These are phyloP conservation scores for Diutina mesorugosa DNA, from an alignment of 1,139 yeast species.

Conservation along the genomic window DNA sequence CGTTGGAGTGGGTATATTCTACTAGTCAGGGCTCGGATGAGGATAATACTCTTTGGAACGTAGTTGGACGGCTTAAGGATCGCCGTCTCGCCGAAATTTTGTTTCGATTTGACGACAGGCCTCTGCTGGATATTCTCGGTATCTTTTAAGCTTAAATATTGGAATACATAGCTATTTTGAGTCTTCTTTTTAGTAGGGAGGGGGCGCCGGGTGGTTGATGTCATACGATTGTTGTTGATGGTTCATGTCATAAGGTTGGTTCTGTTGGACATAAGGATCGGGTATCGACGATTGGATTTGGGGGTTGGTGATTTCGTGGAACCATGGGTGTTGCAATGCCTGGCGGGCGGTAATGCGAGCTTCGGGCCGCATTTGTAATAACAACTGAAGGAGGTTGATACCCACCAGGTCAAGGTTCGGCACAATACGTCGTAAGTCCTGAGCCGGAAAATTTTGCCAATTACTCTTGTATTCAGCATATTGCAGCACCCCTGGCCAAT, in stretches of 20 bases:
- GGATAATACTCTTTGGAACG: conserved; percentile 10
- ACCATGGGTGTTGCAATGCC: conserved; percentile 93
- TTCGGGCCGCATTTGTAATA: conserved; percentile 89
- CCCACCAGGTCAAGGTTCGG: conserved; percentile 75
- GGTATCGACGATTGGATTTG: background rate
- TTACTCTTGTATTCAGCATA: conserved; percentile 77
- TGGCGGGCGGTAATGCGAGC: conserved; percentile 82
- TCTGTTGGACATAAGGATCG: background rate
- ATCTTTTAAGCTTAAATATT: background rate
- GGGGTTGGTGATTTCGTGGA: conserved; percentile 45
- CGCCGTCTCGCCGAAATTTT: conserved; percentile 10
- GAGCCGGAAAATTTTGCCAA: conserved; percentile 71
- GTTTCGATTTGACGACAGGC: conserved; percentile 10
- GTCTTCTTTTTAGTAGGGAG: background rate
- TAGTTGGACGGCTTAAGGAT: conserved; percentile 10
- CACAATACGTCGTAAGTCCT: conserved; percentile 65
- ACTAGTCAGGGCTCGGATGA: background rate
- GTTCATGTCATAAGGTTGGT: background rate
- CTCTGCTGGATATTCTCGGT: conserved; percentile 7
- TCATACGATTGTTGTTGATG: background rate
- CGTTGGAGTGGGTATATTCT: conserved; percentile 5
- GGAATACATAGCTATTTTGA: background rate
- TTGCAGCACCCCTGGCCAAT: conserved; percentile 90
- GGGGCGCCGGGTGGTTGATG: background rate
- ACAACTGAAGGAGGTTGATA: conserved; percentile 59